Conservation (phyloP, 352 stramenopile genomes). For the Phytophthora pluvialis region DNA sequence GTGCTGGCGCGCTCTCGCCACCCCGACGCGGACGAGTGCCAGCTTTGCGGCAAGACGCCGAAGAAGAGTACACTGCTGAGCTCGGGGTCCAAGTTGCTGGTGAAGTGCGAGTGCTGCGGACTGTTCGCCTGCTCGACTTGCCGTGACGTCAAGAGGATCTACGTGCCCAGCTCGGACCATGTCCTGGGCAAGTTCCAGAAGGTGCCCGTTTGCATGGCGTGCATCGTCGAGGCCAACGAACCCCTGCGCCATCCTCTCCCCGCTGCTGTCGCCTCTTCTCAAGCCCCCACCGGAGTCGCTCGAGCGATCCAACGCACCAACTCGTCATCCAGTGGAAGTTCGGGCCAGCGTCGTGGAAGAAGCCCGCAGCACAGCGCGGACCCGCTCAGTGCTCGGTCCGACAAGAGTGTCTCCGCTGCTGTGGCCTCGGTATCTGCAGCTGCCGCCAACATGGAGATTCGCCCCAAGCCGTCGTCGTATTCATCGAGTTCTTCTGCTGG, state of each 20-base stretch:
- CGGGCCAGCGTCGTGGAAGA: slow-evolving; percentile 4
- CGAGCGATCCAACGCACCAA: slow-evolving; percentile 1
- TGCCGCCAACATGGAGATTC: slow-evolving; percentile 13
- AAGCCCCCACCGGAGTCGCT: background rate
- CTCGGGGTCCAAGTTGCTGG: slow-evolving; percentile 43
- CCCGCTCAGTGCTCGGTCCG: slow-evolving; percentile 17
- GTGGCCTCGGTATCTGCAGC: slow-evolving; percentile 20
- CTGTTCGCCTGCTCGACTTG: slow-evolving; percentile 59
- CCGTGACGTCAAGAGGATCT: slow-evolving; percentile 52
- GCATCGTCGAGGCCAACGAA: slow-evolving; percentile 50
- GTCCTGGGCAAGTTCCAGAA: slow-evolving; percentile 55
- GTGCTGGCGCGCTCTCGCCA: slow-evolving; percentile 40
- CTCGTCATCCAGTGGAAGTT: slow-evolving; percentile 25
- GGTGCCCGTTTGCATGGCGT: slow-evolving; percentile 47
- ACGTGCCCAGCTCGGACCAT: slow-evolving; percentile 42
- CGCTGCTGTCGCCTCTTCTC: background rate
- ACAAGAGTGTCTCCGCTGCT: slow-evolving; percentile 25
- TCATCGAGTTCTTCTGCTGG: slow-evolving; percentile 25
- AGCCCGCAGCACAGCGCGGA: slow-evolving; percentile 19
- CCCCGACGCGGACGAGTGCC: slow-evolving; percentile 33
- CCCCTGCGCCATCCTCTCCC: slow-evolving; percentile 10
- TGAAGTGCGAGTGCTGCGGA: slow-evolving; percentile 54
- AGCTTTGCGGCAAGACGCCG: slow-evolving; percentile 47
- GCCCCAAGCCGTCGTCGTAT: slow-evolving; percentile 30
- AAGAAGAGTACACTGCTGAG: slow-evolving; percentile 46